Conservation (phyloP, 768 basidiomycete genomes). For the Tremella yokohamensis region DNA sequence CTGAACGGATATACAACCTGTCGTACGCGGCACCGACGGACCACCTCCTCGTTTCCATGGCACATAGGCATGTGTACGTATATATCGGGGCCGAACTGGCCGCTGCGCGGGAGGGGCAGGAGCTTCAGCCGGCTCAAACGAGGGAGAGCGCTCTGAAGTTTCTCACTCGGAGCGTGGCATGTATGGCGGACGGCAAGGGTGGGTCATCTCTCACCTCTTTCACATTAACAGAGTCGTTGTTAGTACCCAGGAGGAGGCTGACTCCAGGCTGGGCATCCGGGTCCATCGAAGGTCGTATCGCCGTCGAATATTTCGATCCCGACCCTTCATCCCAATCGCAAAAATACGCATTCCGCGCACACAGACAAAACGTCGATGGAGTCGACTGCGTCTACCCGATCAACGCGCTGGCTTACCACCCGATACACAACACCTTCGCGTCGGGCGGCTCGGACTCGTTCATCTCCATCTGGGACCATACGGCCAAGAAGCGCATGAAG, state of each 20-base stretch:
- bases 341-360: conserved; percentile 96
- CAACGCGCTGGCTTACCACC: conserved; percentile 91
- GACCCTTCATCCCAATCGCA: conserved; percentile 70
- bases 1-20: conserved; percentile 80
- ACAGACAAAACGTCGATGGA: conserved; percentile 81
- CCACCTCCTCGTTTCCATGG: conserved; percentile 87
- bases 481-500: conserved; percentile 88
- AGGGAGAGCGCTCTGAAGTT: conserved; percentile 92
- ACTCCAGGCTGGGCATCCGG: conserved; percentile 79
- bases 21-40: conserved; percentile 64
- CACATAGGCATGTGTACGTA: conserved; percentile 81
- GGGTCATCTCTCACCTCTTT: conserved; percentile 23
- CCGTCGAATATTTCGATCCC: conserved; percentile 93
- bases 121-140: conserved; percentile 64
- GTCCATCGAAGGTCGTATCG: conserved; percentile 92
- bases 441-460: conserved; percentile 92
- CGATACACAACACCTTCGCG: conserved; percentile 86
- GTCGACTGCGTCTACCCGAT: conserved; percentile 97
- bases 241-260: neutral
- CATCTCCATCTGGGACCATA: conserved; percentile 96
- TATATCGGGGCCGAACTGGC: conserved; percentile 75
- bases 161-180: conserved; percentile 84
- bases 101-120: conserved; percentile 41
- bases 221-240: neutral
- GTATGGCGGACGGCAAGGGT: conserved; percentile 92